Percentiles rank a stretch among this genome's conserved stretches.
phyloP scores from a whole-genome alignment of 2,329 filamentous ascomycete species.

The Penicillium sp. region DNA sequence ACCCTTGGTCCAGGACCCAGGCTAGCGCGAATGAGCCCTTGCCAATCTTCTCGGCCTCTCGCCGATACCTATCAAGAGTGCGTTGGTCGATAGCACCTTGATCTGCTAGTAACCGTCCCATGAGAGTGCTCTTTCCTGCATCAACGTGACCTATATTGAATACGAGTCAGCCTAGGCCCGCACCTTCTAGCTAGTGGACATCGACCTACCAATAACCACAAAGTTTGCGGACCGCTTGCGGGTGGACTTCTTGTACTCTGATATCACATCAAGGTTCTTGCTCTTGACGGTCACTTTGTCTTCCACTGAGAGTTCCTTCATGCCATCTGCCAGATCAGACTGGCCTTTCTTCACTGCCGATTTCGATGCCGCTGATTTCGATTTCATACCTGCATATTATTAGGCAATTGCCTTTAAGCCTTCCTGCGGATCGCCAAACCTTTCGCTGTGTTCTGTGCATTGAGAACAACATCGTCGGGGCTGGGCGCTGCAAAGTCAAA shows the following conservation, averaged over 20 bases:
- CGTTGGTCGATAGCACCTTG: slow-evolving; percentile 83
- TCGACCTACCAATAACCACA: slow-evolving; percentile 75
- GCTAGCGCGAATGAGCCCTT: slow-evolving; percentile 95
- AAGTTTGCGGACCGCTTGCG: slow-evolving; percentile 83
- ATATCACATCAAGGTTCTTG: slow-evolving; percentile 81
- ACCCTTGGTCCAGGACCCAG: slow-evolving; percentile 92
- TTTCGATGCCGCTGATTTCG: slow-evolving; percentile 42
- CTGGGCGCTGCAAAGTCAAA: slow-evolving; percentile 77
- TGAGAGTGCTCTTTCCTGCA: slow-evolving; percentile 94
- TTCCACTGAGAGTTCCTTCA: slow-evolving; percentile 50
- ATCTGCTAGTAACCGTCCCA: slow-evolving; percentile 90
- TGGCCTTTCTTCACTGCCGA: slow-evolving; percentile 42
- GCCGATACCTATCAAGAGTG: slow-evolving; percentile 81
- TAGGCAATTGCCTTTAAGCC: slow-evolving; percentile 35
- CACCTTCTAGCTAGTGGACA: slow-evolving; percentile 1
- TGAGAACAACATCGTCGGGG: slow-evolving; percentile 83
- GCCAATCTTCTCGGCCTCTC: slow-evolving; percentile 85
- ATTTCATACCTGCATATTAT: slow-evolving; percentile 46
- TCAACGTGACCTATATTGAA: slow-evolving; percentile 76
- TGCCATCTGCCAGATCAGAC: slow-evolving; percentile 46
- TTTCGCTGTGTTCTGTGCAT: slow-evolving; percentile 74
- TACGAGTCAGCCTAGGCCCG: slow-evolving; percentile 20
- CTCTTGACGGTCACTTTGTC: slow-evolving; percentile 56
- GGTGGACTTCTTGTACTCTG: slow-evolving; percentile 72
- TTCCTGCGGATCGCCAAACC: slow-evolving; percentile 59